These are phyloP conservation scores for Triangularia verruculosa DNA, from an alignment of 2,329 filamentous ascomycete species.

Conservation along the genomic window DNA sequence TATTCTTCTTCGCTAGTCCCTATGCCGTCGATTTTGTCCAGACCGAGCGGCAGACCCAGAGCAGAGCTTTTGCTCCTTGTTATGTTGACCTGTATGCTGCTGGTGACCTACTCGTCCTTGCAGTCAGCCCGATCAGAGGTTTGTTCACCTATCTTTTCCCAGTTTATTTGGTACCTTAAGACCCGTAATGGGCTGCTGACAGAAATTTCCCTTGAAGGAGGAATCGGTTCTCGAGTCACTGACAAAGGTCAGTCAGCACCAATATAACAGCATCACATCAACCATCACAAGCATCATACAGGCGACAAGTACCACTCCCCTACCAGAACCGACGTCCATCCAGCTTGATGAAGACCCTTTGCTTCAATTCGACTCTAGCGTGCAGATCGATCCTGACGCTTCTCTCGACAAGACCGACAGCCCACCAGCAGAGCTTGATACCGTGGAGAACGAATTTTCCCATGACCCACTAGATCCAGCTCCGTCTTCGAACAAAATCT, in stretches of 20 bases:
- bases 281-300: background rate
- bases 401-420: background rate
- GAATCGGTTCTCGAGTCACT: background rate
- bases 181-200: background rate
- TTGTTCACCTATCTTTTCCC: background rate
- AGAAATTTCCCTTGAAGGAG: background rate
- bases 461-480: background rate
- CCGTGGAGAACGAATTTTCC: background rate
- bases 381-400: background rate
- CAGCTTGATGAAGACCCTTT: background rate
- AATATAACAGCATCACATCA: background rate
- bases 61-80: constrained; percentile 4
- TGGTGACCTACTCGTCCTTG: background rate
- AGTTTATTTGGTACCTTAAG: background rate
- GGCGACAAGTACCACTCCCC: background rate
- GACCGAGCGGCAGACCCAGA: background rate
- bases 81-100: background rate
- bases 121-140: background rate
- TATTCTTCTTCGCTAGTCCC: background rate
- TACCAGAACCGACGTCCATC: background rate
- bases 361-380: background rate
- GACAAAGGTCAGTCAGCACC: background rate
- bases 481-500: background rate
- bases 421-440: background rate
- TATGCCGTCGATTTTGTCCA: background rate